Evolutionary conservation across 768 basidiomycete genomes (phyloP).

Genomic region (Lactarius indigo): DNA sequence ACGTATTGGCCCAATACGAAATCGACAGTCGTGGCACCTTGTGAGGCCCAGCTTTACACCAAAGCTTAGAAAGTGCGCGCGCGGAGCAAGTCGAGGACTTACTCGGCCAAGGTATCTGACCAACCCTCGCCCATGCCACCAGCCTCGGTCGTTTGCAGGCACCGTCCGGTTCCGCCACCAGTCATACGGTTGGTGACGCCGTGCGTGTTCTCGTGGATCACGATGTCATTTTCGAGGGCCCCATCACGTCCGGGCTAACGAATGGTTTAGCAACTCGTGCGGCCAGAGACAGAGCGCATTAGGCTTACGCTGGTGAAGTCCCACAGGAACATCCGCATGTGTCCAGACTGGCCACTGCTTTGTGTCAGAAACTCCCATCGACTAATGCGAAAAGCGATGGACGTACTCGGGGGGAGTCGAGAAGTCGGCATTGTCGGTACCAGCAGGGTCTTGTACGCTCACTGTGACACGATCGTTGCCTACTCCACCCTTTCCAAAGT

Average conservation of each 20-base stretch:
- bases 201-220: conserved; percentile 46
- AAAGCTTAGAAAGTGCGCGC: conserved; percentile 6
- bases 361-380: not conserved
- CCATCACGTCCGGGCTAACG: conserved; percentile 56
- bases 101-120: conserved; percentile 44
- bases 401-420: conserved; percentile 43
- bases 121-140: conserved; percentile 74
- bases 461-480: conserved; percentile 50
- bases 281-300: conserved; percentile 16
- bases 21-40: conserved; percentile 36
- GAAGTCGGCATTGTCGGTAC: conserved; percentile 45
- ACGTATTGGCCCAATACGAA: conserved; percentile 52
- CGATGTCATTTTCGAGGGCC: conserved; percentile 57
- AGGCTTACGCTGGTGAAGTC: conserved; percentile 30
- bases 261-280: too few relatives aligned
- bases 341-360: conserved; percentile 38
- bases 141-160: conserved; percentile 59
- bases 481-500: conserved; percentile 49
- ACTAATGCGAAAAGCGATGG: not conserved
- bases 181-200: conserved; percentile 41
- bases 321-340: conserved; percentile 42
- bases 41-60: conserved; percentile 34
- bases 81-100: not conserved
- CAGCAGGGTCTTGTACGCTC: conserved; percentile 48
- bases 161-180: conserved; percentile 53